Evolutionary conservation across 176 grass and related monocot genomes (phyloP), one percentile per base, ranked within the genome.

Genomic region (Tillandsia leiboldiana): DNA sequence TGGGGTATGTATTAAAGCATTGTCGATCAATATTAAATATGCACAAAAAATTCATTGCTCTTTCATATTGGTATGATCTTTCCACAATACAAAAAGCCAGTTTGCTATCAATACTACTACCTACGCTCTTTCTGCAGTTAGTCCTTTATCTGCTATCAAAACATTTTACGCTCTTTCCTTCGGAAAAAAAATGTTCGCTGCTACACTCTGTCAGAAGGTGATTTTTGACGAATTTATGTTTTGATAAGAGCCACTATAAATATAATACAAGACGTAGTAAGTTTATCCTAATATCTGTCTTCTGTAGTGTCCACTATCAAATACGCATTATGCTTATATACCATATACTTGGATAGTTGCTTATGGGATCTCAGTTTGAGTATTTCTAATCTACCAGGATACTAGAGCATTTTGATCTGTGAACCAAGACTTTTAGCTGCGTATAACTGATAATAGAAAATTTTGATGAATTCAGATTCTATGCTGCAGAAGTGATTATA

Each of bases 401-500:
- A n/a, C 52, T 56, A 5, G 15, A 56, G 52, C 11, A 56, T 12
- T 15, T 54, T 54, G 52, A 12, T 54, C 12, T 33, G 3, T 33
- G 29, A 33, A 33, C 52, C 5, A 54, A 5, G 15, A 59, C 14
- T 17, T 22, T n/a, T 56, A 42, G n/a, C 54, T 59, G 18, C 12
- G 2, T 7, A 22, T 59, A 15, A 59, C 54, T 59, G 14, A 67
- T 67, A 42, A 1, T 13, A 42, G 26, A 67, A 67, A 47, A 3
- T 67, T 76, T 28, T 82, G 42, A 51, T 79, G 48, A 10, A 20
- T 66, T 33, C 72, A 96, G 92, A 76, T 96, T 96, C 75, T 96
- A 85, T 79, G 88, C 88, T 78, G 86, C 92, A 68, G 88, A 96
- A 80, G 92, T 96, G 53, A 79, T 96, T 49, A 53, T 83, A 48